These are phyloP conservation scores for Staphylotrichum longicolle DNA, from an alignment of 495 filamentous ascomycete species.

Conservation along the genomic window DNA sequence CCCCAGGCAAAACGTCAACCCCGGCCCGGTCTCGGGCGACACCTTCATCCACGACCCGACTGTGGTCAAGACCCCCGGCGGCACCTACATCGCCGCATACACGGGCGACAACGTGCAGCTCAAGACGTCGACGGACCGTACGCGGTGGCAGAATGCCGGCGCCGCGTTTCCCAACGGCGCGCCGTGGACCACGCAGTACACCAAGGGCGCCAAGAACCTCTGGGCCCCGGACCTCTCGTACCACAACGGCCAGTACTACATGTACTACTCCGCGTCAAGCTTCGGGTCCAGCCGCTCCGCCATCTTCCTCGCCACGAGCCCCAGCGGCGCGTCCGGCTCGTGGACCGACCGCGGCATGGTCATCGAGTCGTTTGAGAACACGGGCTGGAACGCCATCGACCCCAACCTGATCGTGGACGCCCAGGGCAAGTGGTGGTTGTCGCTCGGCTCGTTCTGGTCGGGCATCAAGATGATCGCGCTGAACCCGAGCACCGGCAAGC, in stretches of 20 bases:
- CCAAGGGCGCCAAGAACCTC: conserved; percentile 7
- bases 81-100: conserved; percentile 13
- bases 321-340: conserved; percentile 13
- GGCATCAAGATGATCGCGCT: conserved; percentile 14
- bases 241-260: conserved; percentile 14
- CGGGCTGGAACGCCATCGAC: conserved; percentile 12
- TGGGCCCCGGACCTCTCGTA: conserved; percentile 14
- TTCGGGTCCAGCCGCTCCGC: conserved; percentile 16
- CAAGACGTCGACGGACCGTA: conserved; percentile 13
- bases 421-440: conserved; percentile 15
- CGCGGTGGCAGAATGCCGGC: conserved; percentile 8
- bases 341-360: conserved; percentile 11
- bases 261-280: conserved; percentile 15
- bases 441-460: conserved; percentile 14
- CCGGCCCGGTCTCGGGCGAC: conserved; percentile 11
- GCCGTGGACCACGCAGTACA: conserved; percentile 13
- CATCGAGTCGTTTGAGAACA: conserved; percentile 12
- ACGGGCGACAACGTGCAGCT: conserved; percentile 15
- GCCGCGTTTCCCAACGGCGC: conserved; percentile 14
- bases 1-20: conserved; percentile 14
- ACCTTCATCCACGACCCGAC: conserved; percentile 16
- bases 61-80: conserved; percentile 8
- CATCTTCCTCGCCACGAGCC: conserved; percentile 14
- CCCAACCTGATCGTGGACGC: conserved; percentile 14
- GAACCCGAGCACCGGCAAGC: conserved; percentile 6